Conservation (phyloP, 495 filamentous ascomycete species). For the Neurospora sp. region DNA sequence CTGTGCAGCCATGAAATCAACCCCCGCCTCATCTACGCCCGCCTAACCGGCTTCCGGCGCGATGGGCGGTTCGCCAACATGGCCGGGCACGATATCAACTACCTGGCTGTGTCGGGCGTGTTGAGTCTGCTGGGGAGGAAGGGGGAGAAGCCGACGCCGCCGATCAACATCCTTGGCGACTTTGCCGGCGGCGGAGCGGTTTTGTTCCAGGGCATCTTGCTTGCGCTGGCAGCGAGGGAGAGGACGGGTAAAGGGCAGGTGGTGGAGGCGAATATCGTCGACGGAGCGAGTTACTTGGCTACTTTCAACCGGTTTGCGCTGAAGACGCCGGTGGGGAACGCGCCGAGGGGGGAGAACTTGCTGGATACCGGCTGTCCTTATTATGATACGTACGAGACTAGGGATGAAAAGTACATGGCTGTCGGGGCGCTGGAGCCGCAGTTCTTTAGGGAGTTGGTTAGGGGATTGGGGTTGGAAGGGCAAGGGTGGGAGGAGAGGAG, state of each 20-base stretch:
- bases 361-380: constrained; percentile 79
- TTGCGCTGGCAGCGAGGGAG: constrained; percentile 46
- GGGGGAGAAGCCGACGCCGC: constrained; percentile 61
- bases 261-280: constrained; percentile 95
- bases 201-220: constrained; percentile 60
- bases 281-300: constrained; percentile 69
- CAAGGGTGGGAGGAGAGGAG: constrained; percentile 43
- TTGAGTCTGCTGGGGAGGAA: constrained; percentile 63
- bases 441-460: constrained; percentile 62
- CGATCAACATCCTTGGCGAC: constrained; percentile 76
- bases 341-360: constrained; percentile 60
- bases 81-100: constrained; percentile 99
- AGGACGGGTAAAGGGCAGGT: constrained; percentile 66
- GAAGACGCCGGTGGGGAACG: constrained; percentile 49
- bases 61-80: constrained; percentile 76
- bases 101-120: constrained; percentile 78
- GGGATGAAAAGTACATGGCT: constrained; percentile 75
- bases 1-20: constrained; percentile 44
- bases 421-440: constrained; percentile 82
- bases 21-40: constrained; percentile 68
- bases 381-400: constrained; percentile 82
- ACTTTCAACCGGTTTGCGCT: constrained; percentile 59
- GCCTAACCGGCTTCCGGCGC: constrained; percentile 81
- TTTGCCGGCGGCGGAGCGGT: constrained; percentile 86
- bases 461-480: constrained; percentile 48